These are phyloP conservation scores for Apiospora hydei DNA, from an alignment of 2,329 filamentous ascomycete species.

Conservation along the genomic window DNA sequence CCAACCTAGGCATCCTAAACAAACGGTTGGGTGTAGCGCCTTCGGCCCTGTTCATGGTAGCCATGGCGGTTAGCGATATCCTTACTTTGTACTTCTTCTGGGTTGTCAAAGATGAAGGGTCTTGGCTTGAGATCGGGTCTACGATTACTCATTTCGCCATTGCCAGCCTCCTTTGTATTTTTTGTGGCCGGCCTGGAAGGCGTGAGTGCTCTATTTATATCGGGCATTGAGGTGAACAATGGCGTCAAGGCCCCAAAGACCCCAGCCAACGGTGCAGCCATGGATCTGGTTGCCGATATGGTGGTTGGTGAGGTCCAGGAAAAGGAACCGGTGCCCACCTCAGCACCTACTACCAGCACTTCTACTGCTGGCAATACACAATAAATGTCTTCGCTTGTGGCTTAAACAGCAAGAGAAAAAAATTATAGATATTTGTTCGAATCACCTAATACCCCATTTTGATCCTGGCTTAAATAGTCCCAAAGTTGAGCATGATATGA, in stretches of 20 bases:
- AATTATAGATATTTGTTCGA: neutral
- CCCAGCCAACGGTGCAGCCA: constrained; percentile 21
- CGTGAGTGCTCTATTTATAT: constrained; percentile 82
- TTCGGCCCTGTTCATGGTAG: constrained; percentile 90
- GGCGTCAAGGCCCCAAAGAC: neutral
- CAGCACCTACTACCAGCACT: neutral
- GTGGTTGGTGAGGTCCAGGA: constrained; percentile 26
- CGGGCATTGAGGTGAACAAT: constrained; percentile 73
- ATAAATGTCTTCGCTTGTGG: neutral
- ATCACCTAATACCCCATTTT: neutral
- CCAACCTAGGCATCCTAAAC: constrained; percentile 94
- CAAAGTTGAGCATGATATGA: neutral
- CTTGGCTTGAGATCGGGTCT: constrained; percentile 96
- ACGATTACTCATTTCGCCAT: constrained; percentile 97
- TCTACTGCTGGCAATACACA: neutral
- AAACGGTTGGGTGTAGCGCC: constrained; percentile 83
- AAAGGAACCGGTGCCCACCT: neutral
- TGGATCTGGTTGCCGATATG: constrained; percentile 28
- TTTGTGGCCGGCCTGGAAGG: constrained; percentile 91
- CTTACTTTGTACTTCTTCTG: constrained; percentile 97
- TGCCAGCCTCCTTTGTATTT: constrained; percentile 86
- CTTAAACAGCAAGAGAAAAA: neutral
- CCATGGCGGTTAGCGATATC: constrained; percentile 90
- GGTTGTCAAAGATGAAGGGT: constrained; percentile 95
- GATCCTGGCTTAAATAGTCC: neutral